phyloP scores from a whole-genome alignment of 768 basidiomycete species.

The Suillus sp. region DNA sequence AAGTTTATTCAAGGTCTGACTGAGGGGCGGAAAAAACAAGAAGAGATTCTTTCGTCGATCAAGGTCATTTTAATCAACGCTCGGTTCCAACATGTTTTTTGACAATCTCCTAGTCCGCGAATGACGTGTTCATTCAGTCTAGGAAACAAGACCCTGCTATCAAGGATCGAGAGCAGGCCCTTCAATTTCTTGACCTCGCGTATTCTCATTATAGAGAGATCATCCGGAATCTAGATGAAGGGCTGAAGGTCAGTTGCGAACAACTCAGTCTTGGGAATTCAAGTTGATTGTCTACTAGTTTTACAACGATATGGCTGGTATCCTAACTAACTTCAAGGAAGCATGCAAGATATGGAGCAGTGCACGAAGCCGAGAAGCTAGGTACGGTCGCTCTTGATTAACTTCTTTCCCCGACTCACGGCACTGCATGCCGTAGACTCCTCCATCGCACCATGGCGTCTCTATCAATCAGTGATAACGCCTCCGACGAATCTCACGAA shows the following conservation, averaged over 20 bases:
- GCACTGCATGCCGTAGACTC: constrained; percentile 16
- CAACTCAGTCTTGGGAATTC: background rate
- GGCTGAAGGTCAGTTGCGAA: constrained; percentile 61
- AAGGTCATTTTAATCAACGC: constrained; percentile 50
- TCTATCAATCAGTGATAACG: constrained; percentile 35
- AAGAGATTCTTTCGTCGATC: constrained; percentile 63
- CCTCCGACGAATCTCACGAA: constrained; percentile 6
- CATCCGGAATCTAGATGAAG: constrained; percentile 82
- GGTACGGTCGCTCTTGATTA: constrained; percentile 47
- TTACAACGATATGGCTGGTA: constrained; percentile 81
- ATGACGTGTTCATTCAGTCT: constrained; percentile 73
- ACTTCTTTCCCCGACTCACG: background rate
- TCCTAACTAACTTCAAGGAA: constrained; percentile 75
- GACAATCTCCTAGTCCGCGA: constrained; percentile 49
- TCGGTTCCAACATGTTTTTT: background rate
- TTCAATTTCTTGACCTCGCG: constrained; percentile 83
- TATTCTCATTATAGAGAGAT: constrained; percentile 90
- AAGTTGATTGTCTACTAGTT: constrained; percentile 53
- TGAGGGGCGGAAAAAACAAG: constrained; percentile 59
- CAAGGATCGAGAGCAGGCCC: constrained; percentile 77
- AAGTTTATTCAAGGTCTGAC: constrained; percentile 63
- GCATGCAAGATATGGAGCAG: constrained; percentile 76
- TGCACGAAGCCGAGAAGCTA: constrained; percentile 70
- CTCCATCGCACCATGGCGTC: constrained; percentile 26
- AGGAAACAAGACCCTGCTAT: constrained; percentile 76